Base-by-base conservation (phyloP, 2,329 filamentous ascomycete genomes). In the Catunica adiposa region DNA sequence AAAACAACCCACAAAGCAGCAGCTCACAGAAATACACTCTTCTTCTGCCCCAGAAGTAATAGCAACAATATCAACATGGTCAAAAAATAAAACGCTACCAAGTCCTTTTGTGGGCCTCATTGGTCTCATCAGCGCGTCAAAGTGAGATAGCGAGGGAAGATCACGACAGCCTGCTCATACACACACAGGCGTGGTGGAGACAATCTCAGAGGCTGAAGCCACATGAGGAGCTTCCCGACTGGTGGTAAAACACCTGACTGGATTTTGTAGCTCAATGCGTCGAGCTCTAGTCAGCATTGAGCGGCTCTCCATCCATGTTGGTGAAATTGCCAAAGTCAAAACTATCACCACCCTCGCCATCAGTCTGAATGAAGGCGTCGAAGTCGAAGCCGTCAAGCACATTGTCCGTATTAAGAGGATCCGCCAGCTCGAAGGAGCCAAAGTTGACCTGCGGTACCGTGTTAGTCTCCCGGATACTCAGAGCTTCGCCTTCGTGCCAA, bases 341-440 rank as follows among this genome's bases (percentile, higher is more conserved):
- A 46, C 68, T 66, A 44, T 69, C 69, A 42, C 72, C 73, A 34
- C 67, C 70, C 50, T 75, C 74, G n/a, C 29, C 51, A 59, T 72
- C 70, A 58, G 75, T 73, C 60, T 83, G 78, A 6, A 84, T 68
- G 69, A 84, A 84, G 1, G 80, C 82, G 65, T 84, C 80, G 61
- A 84, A 73, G 60, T 84, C 80, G 62, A 84, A 84, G 60, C 82
- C 80, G 62, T 78, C 79, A 51, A 84, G 70, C 37, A 83, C 79
- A 63, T 83, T 75, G 55, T 67, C 68, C 4, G 73, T 71, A 59
- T 71, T 70, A 25, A 75, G 65, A 1, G 78, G 75, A 60, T 80
- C 77, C 55, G 74, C 71, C 64, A 80, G 76, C 56, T 76, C 76
- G 66, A 82, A 73, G 42, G 61, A 54, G 47, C 63, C 64, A 56